phyloP scores from a whole-genome alignment of 306 rosid species.

The Quercus robur region DNA sequence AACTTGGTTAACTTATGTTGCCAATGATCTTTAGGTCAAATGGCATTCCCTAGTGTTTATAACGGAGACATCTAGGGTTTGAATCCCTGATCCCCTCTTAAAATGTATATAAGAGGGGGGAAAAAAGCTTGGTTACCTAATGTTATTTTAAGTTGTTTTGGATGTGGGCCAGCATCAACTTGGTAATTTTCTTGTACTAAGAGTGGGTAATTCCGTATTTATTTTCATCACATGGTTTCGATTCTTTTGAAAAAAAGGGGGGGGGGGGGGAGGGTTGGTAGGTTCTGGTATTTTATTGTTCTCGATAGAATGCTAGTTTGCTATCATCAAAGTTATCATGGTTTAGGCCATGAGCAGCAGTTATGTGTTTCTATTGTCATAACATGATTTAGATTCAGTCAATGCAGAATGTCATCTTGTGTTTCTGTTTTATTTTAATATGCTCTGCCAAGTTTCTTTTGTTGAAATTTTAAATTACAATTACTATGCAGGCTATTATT shows the following conservation, averaged over 20 bases:
- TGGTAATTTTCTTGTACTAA: not conserved
- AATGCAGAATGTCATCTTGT: not conserved
- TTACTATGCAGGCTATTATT: not conserved
- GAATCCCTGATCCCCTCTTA: no score
- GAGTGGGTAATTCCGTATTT: not conserved
- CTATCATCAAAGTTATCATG: not conserved
- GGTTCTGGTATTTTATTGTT: not conserved
- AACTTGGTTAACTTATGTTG: no score
- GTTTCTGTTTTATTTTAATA: not conserved
- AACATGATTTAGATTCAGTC: not conserved
- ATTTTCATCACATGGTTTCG: not conserved
- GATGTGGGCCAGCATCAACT: not conserved
- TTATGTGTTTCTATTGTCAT: not conserved
- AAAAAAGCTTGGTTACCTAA: no score
- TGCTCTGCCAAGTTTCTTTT: not conserved
- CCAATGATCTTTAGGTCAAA: no score
- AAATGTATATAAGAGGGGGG: no score
- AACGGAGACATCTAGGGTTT: no score
- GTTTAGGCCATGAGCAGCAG: not conserved
- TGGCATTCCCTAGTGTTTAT: no score
- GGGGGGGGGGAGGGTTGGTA: not conserved
- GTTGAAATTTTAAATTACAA: not conserved
- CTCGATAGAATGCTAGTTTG: not conserved
- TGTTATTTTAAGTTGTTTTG: not conserved
- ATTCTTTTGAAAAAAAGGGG: no score